A percentile compares a stretch with the other conserved stretches of the same genome.
Evolutionary conservation across 768 basidiomycete species (phyloP).

Genomic region (Rubroboletus satanas): DNA sequence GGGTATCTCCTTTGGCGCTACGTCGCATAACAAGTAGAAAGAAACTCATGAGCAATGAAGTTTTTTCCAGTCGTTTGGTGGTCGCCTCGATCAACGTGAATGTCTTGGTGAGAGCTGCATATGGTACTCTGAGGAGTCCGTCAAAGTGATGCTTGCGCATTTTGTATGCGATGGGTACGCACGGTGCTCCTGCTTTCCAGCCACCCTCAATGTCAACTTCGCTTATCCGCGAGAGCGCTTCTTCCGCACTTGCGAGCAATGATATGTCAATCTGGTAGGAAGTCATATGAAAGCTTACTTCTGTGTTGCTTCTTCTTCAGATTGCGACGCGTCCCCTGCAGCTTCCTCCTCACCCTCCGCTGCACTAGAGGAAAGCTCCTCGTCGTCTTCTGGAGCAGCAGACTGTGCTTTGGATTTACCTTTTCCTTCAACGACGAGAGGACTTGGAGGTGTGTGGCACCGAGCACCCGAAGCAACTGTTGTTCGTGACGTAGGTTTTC

Average conservation of each 20-base stretch:
- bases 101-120: slow-evolving; percentile 84
- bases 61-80: slow-evolving; percentile 93
- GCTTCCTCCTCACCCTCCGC: slow-evolving; percentile 40
- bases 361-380: slow-evolving; percentile 30
- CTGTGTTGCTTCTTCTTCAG: slow-evolving; percentile 57
- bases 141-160: neutral
- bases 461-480: neutral
- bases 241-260: slow-evolving; percentile 53
- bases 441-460: neutral
- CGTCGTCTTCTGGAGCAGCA: slow-evolving; percentile 29
- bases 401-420: slow-evolving; percentile 15
- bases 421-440: slow-evolving; percentile 12
- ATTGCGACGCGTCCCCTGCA: slow-evolving; percentile 38
- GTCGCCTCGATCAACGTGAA: slow-evolving; percentile 91
- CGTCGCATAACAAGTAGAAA: slow-evolving; percentile 86
- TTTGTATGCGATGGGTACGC: slow-evolving; percentile 30
- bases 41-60: slow-evolving; percentile 81
- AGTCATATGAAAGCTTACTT: slow-evolving; percentile 40
- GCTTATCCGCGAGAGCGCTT: slow-evolving; percentile 51
- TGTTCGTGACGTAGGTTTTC: neutral
- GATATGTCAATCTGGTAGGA: neutral
- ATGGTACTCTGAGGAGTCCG: slow-evolving; percentile 67
- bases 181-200: slow-evolving; percentile 86
- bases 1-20: slow-evolving; percentile 68
- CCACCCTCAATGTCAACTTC: slow-evolving; percentile 78